Evolutionary conservation across 2,329 filamentous ascomycete species (phyloP).

Genomic region (Scedosporium aurantiacum): DNA sequence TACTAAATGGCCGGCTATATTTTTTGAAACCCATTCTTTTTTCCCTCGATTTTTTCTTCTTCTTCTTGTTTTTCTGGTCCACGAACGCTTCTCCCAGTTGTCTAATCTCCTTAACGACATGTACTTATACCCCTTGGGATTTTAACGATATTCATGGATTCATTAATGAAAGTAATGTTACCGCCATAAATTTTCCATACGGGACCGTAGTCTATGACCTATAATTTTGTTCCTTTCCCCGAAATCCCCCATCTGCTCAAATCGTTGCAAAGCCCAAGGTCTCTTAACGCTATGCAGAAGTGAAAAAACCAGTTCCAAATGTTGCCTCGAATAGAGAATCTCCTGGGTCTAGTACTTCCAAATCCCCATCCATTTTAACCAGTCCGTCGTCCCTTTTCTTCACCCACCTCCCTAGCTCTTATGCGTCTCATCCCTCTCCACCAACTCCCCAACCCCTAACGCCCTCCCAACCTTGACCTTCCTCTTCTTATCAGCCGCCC

Average conservation of each 20-base stretch:
- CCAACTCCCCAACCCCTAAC: slow-evolving; percentile 67
- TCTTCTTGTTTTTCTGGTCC: not conserved
- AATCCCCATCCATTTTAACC: not conserved
- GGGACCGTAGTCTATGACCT: not conserved
- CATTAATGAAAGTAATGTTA: not conserved
- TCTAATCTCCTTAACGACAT: not conserved
- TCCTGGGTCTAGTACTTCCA: not conserved
- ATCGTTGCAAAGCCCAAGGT: not conserved
- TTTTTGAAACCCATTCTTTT: not conserved
- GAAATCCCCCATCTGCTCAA: not conserved
- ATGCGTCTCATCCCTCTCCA: slow-evolving; percentile 55
- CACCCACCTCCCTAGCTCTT: slow-evolving; percentile 24
- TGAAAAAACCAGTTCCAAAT: not conserved
- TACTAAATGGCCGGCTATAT: not conserved
- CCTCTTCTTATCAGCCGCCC: slow-evolving; percentile 44
- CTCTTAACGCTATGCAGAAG: not conserved
- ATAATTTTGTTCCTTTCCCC: not conserved
- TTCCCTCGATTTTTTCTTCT: not conserved
- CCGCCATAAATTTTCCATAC: not conserved
- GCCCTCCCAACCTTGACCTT: slow-evolving; percentile 73
- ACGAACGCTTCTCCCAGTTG: too few relatives aligned
- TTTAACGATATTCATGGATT: not conserved
- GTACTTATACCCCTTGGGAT: not conserved
- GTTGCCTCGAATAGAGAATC: not conserved
- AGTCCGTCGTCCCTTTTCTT: too few relatives aligned